phyloP scores from a whole-genome alignment of 768 basidiomycete species.

The Trametes punicea region DNA sequence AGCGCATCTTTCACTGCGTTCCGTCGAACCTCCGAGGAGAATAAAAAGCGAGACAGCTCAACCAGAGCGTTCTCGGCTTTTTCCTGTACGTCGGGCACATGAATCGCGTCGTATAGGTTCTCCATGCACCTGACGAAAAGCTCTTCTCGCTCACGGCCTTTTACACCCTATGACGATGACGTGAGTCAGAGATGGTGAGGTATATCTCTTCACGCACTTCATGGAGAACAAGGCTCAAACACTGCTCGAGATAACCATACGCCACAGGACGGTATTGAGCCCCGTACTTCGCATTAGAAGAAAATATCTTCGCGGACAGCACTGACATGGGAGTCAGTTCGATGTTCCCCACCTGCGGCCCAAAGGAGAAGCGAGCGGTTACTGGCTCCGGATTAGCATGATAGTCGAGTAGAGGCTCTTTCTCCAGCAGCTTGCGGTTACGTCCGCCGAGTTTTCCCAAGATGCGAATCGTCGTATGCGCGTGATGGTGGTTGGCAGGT shows the following conservation, averaged over 20 bases:
- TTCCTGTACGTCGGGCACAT: conserved; percentile 63
- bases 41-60: conserved; percentile 66
- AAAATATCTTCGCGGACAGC: conserved; percentile 63
- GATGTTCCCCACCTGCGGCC: conserved; percentile 58
- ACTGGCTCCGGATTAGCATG: conserved; percentile 68
- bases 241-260: conserved; percentile 68
- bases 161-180: conserved; percentile 51
- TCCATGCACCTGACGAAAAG: conserved; percentile 69
- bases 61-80: conserved; percentile 69
- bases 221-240: conserved; percentile 65
- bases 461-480: conserved; percentile 94
- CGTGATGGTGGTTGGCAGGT: conserved; percentile 83
- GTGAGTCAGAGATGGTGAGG: not conserved
- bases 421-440: conserved; percentile 81
- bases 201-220: conserved; percentile 48
- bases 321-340: conserved; percentile 62
- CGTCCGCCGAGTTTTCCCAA: conserved; percentile 94
- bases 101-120: conserved; percentile 74
- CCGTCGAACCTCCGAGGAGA: conserved; percentile 70
- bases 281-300: conserved; percentile 26
- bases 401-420: conserved; percentile 74
- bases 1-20: conserved; percentile 51
- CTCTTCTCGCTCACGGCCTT: conserved; percentile 69
- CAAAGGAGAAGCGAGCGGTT: conserved; percentile 70
- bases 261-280: conserved; percentile 52